A percentile compares a stretch with the other conserved stretches of the same genome.
These are phyloP conservation scores for Mesostigma viride DNA, from an alignment of 139 green algal species.

Conservation along the genomic window DNA sequence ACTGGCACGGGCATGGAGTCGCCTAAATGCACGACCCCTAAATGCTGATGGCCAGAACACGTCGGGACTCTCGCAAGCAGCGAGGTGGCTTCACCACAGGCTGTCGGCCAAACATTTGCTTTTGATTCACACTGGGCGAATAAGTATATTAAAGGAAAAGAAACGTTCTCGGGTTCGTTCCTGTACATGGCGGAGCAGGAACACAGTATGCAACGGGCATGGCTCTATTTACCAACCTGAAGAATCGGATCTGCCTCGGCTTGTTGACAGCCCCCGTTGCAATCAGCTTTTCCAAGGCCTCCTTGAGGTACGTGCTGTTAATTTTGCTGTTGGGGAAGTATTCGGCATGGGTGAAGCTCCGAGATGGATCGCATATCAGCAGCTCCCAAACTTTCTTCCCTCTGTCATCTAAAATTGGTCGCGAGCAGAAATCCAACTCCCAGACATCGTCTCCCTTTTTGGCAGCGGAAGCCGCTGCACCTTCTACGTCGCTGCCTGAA, in stretches of 20 bases:
- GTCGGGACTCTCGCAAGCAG: background rate
- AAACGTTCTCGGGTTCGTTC: background rate
- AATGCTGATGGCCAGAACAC: background rate
- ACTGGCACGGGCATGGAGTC: background rate
- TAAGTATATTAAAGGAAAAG: no score
- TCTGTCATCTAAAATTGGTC: constrained; percentile 85
- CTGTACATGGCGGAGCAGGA: background rate
- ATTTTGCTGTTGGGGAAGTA: constrained; percentile 98
- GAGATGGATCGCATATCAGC: constrained; percentile 68
- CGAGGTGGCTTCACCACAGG: background rate
- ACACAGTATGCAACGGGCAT: background rate
- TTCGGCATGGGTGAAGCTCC: constrained; percentile 73
- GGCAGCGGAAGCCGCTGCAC: no score
- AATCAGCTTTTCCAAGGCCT: constrained; percentile 61
- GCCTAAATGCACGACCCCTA: background rate
- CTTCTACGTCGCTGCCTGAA: no score
- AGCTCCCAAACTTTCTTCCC: constrained; percentile 99
- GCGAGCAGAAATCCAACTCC: constrained; percentile 95
- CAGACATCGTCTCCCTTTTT: no score
- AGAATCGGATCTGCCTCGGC: constrained; percentile 74
- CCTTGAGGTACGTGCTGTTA: constrained; percentile 65
- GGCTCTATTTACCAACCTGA: constrained; percentile 42
- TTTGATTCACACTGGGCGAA: no score
- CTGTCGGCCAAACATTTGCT: background rate
- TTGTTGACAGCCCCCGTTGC: constrained; percentile 43